These are phyloP conservation scores for Pseudogymnoascus sp. DNA, from an alignment of 2,329 filamentous ascomycete species.

Conservation along the genomic window DNA sequence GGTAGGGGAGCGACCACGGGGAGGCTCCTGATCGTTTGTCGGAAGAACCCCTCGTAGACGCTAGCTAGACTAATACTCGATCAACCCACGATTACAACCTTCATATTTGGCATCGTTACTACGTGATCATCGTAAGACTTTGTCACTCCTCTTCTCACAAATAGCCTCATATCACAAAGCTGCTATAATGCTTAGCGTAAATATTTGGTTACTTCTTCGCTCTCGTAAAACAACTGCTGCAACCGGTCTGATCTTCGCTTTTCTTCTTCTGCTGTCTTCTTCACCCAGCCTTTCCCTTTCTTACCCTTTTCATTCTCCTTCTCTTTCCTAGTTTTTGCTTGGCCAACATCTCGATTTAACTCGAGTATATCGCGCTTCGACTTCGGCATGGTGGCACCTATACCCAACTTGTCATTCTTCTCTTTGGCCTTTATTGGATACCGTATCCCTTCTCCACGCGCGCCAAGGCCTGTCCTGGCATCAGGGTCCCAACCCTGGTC, in stretches of 20 bases:
- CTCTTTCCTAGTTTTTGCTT: conserved; percentile 29
- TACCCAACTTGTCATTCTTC: conserved; percentile 69
- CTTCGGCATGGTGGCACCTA: conserved; percentile 49
- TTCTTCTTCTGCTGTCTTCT: conserved; percentile 54
- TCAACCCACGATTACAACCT: background rate
- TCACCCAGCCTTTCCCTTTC: conserved; percentile 54
- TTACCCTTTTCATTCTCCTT: conserved; percentile 49
- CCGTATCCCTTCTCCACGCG: conserved; percentile 59
- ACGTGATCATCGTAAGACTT: background rate
- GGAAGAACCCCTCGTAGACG: background rate
- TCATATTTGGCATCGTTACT: background rate
- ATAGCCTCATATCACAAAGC: background rate
- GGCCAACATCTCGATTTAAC: background rate
- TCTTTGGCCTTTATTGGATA: conserved; percentile 63
- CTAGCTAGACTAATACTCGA: background rate
- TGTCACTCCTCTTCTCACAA: background rate
- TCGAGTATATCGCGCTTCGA: conserved; percentile 16
- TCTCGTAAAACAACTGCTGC: conserved; percentile 64
- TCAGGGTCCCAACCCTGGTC: conserved; percentile 71
- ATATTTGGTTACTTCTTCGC: conserved; percentile 70
- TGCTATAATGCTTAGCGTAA: conserved; percentile 31
- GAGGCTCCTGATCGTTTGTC: background rate
- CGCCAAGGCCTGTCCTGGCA: conserved; percentile 63
- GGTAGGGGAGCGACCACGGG: background rate
- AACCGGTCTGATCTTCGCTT: conserved; percentile 57